These are phyloP conservation scores for Venturia carpophila DNA, from an alignment of 2,329 filamentous ascomycete genomes.

Conservation along the genomic window DNA sequence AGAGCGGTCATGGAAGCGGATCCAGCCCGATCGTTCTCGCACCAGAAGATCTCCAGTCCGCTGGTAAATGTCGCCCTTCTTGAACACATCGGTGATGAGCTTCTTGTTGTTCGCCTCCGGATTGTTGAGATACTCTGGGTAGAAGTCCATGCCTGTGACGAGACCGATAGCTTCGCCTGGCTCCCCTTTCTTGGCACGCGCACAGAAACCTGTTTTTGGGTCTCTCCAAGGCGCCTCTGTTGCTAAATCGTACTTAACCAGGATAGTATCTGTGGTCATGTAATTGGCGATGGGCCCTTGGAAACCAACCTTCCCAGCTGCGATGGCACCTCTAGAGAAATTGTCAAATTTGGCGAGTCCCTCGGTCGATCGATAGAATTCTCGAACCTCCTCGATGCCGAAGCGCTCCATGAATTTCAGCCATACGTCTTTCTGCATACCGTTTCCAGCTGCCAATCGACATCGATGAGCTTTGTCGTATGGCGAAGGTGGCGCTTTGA, in stretches of 20 bases:
- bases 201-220: slow-evolving; percentile 39
- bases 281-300: slow-evolving; percentile 34
- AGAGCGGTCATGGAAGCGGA: slow-evolving; percentile 42
- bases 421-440: slow-evolving; percentile 43
- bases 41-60: slow-evolving; percentile 40
- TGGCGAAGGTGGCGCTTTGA: slow-evolving; percentile 37
- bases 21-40: slow-evolving; percentile 36
- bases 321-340: slow-evolving; percentile 25
- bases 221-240: slow-evolving; percentile 37
- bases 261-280: slow-evolving; percentile 36
- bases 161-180: slow-evolving; percentile 41
- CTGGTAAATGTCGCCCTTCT: slow-evolving; percentile 40
- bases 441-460: slow-evolving; percentile 41
- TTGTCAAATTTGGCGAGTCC: slow-evolving; percentile 41
- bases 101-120: slow-evolving; percentile 38
- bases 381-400: slow-evolving; percentile 38
- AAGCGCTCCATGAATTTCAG: slow-evolving; percentile 39
- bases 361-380: slow-evolving; percentile 43
- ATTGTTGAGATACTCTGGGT: slow-evolving; percentile 38
- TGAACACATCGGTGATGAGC: slow-evolving; percentile 37
- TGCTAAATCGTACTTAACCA: slow-evolving; percentile 38
- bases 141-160: slow-evolving; percentile 32
- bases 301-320: slow-evolving; percentile 39
- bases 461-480: slow-evolving; percentile 40
- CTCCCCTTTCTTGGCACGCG: slow-evolving; percentile 32